Evolutionary conservation across 2,329 filamentous ascomycete genomes (phyloP).

Genomic region (Microsporum ferrugineum): DNA sequence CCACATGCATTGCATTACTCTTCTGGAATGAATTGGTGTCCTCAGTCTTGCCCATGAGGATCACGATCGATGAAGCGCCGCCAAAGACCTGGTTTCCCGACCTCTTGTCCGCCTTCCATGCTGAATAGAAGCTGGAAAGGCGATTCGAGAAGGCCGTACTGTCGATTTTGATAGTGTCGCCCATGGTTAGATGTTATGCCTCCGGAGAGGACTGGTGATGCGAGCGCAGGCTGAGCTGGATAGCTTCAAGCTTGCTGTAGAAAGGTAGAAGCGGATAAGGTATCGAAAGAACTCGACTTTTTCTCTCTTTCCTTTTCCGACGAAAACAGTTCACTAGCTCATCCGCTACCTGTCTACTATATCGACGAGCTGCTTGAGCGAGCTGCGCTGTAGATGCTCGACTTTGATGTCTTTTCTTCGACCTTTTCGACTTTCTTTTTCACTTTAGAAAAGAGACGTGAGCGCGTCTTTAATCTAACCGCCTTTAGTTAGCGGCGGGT

Average conservation of each 20-base stretch:
- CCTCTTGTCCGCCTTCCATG: slow-evolving; percentile 95
- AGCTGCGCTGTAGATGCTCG: background rate
- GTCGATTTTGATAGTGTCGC: slow-evolving; percentile 87
- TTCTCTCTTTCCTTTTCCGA: background rate
- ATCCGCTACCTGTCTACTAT: background rate
- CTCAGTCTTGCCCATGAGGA: slow-evolving; percentile 91
- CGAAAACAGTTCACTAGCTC: background rate
- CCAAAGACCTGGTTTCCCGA: slow-evolving; percentile 73
- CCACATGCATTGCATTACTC: slow-evolving; percentile 89
- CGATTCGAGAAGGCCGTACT: slow-evolving; percentile 88
- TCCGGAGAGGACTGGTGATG: background rate
- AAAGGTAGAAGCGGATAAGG: background rate
- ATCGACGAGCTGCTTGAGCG: background rate
- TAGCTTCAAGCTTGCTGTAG: slow-evolving; percentile 1
- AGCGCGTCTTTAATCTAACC: slow-evolving; percentile 1
- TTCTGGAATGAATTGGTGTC: slow-evolving; percentile 82
- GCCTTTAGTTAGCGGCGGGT: background rate
- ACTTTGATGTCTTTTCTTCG: background rate
- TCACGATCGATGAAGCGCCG: slow-evolving; percentile 73
- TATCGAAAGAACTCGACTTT: background rate
- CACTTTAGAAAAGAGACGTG: background rate
- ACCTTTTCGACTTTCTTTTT: background rate
- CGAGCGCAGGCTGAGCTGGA: background rate
- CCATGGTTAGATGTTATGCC: slow-evolving; percentile 37
- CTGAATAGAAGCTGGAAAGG: slow-evolving; percentile 69